A percentile compares a stretch with the other conserved stretches of the same genome.
phyloP scores from a whole-genome alignment of 2,329 filamentous ascomycete species.

The Atkinsonella hypoxylon region DNA sequence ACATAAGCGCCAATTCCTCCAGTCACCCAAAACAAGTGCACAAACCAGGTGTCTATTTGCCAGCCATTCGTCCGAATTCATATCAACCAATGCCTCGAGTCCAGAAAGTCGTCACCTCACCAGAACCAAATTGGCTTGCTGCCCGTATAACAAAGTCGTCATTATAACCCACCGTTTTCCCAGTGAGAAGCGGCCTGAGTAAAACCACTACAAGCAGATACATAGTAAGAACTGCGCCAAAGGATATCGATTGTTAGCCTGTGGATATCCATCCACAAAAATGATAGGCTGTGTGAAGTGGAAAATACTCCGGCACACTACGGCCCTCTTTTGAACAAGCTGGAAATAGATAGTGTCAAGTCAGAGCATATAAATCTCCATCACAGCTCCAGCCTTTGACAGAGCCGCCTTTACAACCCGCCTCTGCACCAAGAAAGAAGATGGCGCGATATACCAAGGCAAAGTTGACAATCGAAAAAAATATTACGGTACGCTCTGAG shows the following conservation, averaged over 20 bases:
- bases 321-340: not conserved
- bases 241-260: too few species aligned
- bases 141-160: not conserved
- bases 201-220: not conserved
- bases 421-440: not conserved
- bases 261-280: not conserved
- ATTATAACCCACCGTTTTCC: not conserved
- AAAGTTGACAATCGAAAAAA: too few species aligned
- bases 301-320: not conserved
- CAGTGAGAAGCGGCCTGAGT: not conserved
- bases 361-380: not conserved
- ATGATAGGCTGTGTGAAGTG: not conserved
- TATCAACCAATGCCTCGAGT: not conserved
- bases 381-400: not conserved
- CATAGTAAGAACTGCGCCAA: not conserved
- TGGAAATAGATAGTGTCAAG: not conserved
- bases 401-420: not conserved
- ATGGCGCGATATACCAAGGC: too few species aligned
- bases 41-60: conserved; percentile 1
- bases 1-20: not conserved
- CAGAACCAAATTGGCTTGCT: not conserved
- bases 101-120: not conserved
- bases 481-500: conserved; percentile 30
- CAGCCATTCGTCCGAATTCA: not conserved
- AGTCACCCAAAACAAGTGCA: not conserved